Evolutionary conservation across 2,329 filamentous ascomycete species (phyloP).

Genomic region (Aspergillus hortae): DNA sequence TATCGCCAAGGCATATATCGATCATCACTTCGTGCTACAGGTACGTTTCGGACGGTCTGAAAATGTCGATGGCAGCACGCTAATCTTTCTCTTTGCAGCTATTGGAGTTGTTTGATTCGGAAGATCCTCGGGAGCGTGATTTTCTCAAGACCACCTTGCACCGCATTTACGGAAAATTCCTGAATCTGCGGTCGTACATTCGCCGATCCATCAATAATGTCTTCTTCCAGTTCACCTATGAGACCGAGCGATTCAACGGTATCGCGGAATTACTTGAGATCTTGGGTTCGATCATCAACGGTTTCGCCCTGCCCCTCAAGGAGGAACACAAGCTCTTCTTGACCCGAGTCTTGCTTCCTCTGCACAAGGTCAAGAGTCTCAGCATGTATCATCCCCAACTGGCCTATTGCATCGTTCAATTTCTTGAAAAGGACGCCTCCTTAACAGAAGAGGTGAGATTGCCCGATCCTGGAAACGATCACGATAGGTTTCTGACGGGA

Average conservation of each 20-base stretch:
- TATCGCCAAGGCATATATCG: slow-evolving; percentile 97
- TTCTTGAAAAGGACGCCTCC: slow-evolving; percentile 94
- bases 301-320: slow-evolving; percentile 92
- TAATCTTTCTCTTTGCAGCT: slow-evolving; percentile 49
- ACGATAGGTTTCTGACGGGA: slow-evolving; percentile 11
- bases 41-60: slow-evolving; percentile 32
- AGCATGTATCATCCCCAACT: slow-evolving; percentile 99
- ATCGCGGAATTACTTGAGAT: slow-evolving; percentile 97
- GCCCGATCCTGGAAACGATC: not conserved
- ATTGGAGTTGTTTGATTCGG: slow-evolving; percentile 96
- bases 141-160: slow-evolving; percentile 98
- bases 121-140: slow-evolving; percentile 92
- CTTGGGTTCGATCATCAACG: slow-evolving; percentile 97
- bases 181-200: slow-evolving; percentile 96
- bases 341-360: slow-evolving; percentile 82
- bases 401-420: slow-evolving; percentile 98
- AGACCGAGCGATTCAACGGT: slow-evolving; percentile 97
- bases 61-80: no score
- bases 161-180: slow-evolving; percentile 97
- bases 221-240: slow-evolving; percentile 99
- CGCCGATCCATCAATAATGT: slow-evolving; percentile 99
- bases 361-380: slow-evolving; percentile 97
- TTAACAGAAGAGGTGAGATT: slow-evolving; percentile 84
- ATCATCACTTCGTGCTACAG: slow-evolving; percentile 93
- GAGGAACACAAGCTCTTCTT: slow-evolving; percentile 99